Conservation (phyloP, 768 basidiomycete species). For the Ramaria sp. region DNA sequence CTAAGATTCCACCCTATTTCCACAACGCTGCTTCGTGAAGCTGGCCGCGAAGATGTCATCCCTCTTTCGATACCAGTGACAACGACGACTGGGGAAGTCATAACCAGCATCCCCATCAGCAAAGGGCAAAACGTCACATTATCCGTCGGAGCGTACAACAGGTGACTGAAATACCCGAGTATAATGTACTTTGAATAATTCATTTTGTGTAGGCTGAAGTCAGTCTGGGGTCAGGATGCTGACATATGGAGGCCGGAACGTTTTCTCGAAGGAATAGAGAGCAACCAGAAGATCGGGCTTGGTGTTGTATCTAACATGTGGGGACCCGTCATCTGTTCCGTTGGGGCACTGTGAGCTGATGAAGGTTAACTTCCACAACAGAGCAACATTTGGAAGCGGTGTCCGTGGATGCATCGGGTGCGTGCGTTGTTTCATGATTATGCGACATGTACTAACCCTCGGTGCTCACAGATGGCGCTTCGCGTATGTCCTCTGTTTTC, state of each 20-base stretch:
- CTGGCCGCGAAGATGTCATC: slow-evolving; percentile 42
- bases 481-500: slow-evolving; percentile 12
- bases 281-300: too few species aligned
- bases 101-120: too few species aligned
- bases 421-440: neutral
- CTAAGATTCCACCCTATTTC: slow-evolving; percentile 46
- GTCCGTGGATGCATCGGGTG: slow-evolving; percentile 5
- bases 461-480: slow-evolving; percentile 11
- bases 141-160: too few species aligned
- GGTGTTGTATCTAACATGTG: slow-evolving; percentile 2
- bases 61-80: slow-evolving; percentile 46
- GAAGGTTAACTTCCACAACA: neutral
- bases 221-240: slow-evolving; percentile 23
- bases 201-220: too few species aligned
- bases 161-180: slow-evolving; percentile 13
- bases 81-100: slow-evolving; percentile 33
- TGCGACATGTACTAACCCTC: neutral
- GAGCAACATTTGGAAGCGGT: too few species aligned
- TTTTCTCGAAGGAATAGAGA: slow-evolving; percentile 16
- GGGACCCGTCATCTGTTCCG: neutral
- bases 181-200: neutral
- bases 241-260: slow-evolving; percentile 22
- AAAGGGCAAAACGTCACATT: too few species aligned
- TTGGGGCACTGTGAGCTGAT: neutral
- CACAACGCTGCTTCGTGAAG: slow-evolving; percentile 38